Evolutionary conservation across 2,329 filamentous ascomycete genomes (phyloP).

Genomic region (Juglanconis oblonga): DNA sequence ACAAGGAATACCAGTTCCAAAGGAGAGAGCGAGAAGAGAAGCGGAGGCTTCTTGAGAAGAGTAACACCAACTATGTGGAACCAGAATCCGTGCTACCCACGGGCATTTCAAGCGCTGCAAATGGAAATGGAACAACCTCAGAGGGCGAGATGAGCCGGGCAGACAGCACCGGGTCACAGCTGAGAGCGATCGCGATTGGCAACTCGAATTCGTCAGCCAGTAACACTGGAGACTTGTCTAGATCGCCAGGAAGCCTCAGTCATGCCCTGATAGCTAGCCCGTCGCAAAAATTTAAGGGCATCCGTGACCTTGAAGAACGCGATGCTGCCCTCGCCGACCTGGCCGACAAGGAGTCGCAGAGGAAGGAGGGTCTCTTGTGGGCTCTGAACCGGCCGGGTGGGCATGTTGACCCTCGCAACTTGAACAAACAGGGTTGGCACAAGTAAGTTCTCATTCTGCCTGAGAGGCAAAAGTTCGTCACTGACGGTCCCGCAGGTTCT

Average conservation of each 20-base stretch:
- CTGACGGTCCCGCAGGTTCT: conserved; percentile 63
- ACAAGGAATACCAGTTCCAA: conserved; percentile 96
- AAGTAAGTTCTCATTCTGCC: conserved; percentile 63
- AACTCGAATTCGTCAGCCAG: conserved; percentile 32
- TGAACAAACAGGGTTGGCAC: conserved; percentile 98
- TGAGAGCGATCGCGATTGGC: conserved; percentile 51
- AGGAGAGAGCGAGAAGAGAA: conserved; percentile 95
- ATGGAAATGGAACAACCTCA: conserved; percentile 50
- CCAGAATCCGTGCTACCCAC: conserved; percentile 51
- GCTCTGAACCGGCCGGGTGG: conserved; percentile 88
- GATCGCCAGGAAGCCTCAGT: conserved; percentile 54
- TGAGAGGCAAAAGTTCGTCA: neutral
- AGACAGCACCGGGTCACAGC: conserved; percentile 70
- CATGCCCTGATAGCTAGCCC: conserved; percentile 49
- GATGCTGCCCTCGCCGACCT: conserved; percentile 53
- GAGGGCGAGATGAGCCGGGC: conserved; percentile 70
- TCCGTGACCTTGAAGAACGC: conserved; percentile 87
- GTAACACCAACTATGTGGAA: conserved; percentile 69
- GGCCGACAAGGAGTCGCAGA: conserved; percentile 60
- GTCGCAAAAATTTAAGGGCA: conserved; percentile 75
- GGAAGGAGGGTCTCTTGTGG: conserved; percentile 94
- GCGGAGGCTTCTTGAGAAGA: conserved; percentile 83
- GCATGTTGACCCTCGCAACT: conserved; percentile 88
- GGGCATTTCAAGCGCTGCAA: conserved; percentile 28
- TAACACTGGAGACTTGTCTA: conserved; percentile 44